These are phyloP conservation scores for Hibiscus mutabilis DNA, from an alignment of 345 rosid species.

Conservation along the genomic window DNA sequence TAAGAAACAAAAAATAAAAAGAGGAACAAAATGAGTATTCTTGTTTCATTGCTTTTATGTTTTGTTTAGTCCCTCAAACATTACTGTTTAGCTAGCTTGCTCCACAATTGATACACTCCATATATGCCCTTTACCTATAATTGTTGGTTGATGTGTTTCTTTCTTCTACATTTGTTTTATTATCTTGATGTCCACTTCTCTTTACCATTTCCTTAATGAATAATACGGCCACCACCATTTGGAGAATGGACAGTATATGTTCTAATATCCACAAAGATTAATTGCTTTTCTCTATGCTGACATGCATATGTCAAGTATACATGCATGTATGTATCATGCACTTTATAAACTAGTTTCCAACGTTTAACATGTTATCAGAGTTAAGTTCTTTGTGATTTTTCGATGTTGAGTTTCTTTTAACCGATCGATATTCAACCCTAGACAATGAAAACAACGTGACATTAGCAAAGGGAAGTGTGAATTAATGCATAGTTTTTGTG, in stretches of 20 bases:
- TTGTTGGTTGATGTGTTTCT: conserved; percentile 28
- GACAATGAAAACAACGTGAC: background rate
- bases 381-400: too few species aligned
- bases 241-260: background rate
- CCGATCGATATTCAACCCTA: background rate
- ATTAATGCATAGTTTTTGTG: background rate
- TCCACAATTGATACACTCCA: conserved; percentile 11
- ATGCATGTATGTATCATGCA: background rate
- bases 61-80: conserved; percentile 3
- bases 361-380: too few species aligned
- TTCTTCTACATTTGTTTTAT: conserved; percentile 15
- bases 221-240: background rate
- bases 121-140: conserved; percentile 9
- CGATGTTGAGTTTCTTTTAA: background rate
- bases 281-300: background rate
- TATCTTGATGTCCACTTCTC: conserved; percentile 18
- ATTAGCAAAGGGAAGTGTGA: background rate
- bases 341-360: too few species aligned
- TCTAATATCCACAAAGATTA: background rate
- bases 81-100: conserved; percentile 1
- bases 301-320: background rate
- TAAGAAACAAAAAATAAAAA: conserved; percentile 5
- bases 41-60: background rate
- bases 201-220: conserved; percentile 3
- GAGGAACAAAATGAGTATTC: conserved; percentile 20